Base-by-base conservation (phyloP, 306 rosid species). In the Cucumis cinereus region DNA sequence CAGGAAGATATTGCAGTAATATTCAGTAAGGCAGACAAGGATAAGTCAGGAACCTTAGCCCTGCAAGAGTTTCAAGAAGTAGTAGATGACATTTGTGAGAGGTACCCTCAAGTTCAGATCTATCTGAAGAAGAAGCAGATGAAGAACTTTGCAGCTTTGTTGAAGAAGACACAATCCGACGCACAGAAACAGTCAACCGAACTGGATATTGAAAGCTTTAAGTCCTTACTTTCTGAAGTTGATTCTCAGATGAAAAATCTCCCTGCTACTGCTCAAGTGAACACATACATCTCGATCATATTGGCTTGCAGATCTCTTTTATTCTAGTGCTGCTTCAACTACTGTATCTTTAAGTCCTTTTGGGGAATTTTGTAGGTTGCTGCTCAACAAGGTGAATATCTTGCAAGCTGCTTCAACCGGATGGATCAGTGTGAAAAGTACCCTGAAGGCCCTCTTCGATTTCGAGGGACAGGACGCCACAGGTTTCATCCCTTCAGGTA, bases 221-320 rank as follows among this genome's bases (percentile, higher is more conserved):
- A 86, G 78, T 50, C 70, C 45, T 89, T 89, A 57, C 90, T 92
- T 75, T 71, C 87, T 72, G 79, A 86, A 23, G 96, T 75, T 22
- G 92, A 92, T 87, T 77, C 88, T n/a, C 90, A 88, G 85, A 82
- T 88, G 90, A 90, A 92, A 84, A 90, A 80, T 79, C 89, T 90
- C 57, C 96, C 93, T 6, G 96, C 97, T 76, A 90, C 96, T 16
- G 97, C 97, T 54, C 96, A 92, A 89, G 97, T 86, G 61, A 81
- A 38, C 73, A 58, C 22, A 70, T 45, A 23, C 40, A 45, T 70
- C 40, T 35, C 8, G 23, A 36, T 36, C 61, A 56, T 62, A 35
- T 66, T 10, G 53, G 30, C 17, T 38, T 10, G 10, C 30, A 40
- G 50, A 72, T 50, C n/a, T 50, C n/a, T 8, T 70, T 45, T 26